Evolutionary conservation across 208 protist genomes (phyloP), one percentile per base, ranked within the genome.

Genomic region (Leishmania braziliensis): DNA sequence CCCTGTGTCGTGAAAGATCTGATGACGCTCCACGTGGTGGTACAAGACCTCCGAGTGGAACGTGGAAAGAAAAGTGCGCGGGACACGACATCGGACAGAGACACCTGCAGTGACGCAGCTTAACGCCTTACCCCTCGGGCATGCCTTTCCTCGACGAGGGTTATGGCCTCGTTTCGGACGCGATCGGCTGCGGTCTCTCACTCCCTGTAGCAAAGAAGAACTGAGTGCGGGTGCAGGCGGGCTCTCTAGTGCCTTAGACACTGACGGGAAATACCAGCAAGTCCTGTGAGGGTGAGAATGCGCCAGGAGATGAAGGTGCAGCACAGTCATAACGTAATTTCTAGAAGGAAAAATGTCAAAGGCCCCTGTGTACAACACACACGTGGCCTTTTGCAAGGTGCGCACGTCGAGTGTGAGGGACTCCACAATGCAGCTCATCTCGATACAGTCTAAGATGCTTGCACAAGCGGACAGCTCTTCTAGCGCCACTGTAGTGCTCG

Each of bases 261-360:
- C 88, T 84, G n/a, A 90, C 68, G 12, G 88, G 88, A 9, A 89
- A 33, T 46, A 89, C 68, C 48, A 93, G 74, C 16, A 89, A 56
- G 51, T 69, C 79, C 10, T 43, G 46, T 29, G 16, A 8, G 14
- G 9, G 16, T 12, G 29, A 63, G 46, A 48, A 71, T 63, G 56
- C n/a, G 74, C 65, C 5, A 86, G 58, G 0, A 85, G 80, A 10
- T 53, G 18, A 0, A 90, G 58, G 56, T 89, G 87, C 70, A 90
- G 56, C 58, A 89, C 86, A 3, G 86, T 89, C 88, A 91, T 91
- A n/a, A 90, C 83, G 80, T 89, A 90, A 58, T 83, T 76, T 0
- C 86, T 90, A 23, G 84, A 84, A 10, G 84, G 88, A 56, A 93
- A 86, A n/a, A 90, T 91, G 68, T 91, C 86, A 75, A 90, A 93